Evolutionary conservation across 306 rosid species (phyloP).

Genomic region (Castanea mollissima): DNA sequence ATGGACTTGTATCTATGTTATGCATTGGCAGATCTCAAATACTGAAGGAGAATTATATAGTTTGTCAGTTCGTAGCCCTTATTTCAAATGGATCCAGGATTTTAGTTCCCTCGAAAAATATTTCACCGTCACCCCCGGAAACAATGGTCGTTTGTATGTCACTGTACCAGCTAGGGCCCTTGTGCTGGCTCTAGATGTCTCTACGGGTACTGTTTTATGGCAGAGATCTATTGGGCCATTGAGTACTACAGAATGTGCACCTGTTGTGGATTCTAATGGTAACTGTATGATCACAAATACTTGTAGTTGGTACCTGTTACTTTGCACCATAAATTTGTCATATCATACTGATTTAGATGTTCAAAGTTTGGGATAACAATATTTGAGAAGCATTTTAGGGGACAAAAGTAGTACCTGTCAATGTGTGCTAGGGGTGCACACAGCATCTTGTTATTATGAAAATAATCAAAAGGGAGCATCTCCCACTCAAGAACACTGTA

Average conservation of each 20-base stretch:
- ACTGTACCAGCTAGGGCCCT: constrained; percentile 56
- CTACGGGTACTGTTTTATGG: constrained; percentile 68
- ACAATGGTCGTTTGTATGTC: constrained; percentile 72
- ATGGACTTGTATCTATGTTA: constrained; percentile 6
- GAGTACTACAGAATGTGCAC: constrained; percentile 42
- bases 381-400: too few relatives aligned
- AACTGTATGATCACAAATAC: constrained; percentile 2
- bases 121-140: constrained; percentile 65
- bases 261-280: constrained; percentile 81
- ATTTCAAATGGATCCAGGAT: constrained; percentile 73
- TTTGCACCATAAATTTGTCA: background rate
- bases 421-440: too few relatives aligned
- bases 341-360: background rate
- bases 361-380: background rate
- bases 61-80: constrained; percentile 49
- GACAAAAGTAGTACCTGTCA: too few relatives aligned
- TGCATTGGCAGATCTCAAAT: constrained; percentile 58
- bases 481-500: too few relatives aligned
- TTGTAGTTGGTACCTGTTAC: too few relatives aligned
- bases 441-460: too few relatives aligned
- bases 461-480: too few relatives aligned
- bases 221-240: constrained; percentile 69
- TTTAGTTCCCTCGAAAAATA: constrained; percentile 59
- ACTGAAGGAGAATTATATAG: constrained; percentile 69
- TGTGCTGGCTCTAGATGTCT: constrained; percentile 66